Conservation (phyloP, 805 yeast species). For the Lipomyces oligophaga region DNA sequence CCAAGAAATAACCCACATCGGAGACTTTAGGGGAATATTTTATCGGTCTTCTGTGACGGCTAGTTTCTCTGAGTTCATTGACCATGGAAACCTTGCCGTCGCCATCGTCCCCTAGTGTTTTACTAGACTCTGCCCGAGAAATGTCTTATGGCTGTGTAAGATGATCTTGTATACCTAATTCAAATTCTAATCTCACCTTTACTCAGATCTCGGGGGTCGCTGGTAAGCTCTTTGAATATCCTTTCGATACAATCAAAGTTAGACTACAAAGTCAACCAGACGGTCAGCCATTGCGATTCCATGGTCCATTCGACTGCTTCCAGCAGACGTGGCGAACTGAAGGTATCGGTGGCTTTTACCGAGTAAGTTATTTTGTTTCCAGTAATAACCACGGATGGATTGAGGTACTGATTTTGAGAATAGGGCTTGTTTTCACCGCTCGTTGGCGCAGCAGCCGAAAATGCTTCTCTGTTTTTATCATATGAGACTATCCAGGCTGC, state of each 20-base stretch:
- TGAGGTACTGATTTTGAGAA: not conserved
- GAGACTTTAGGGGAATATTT: too few relatives aligned
- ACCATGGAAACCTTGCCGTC: too few relatives aligned
- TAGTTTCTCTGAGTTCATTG: too few relatives aligned
- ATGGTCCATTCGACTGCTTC: constrained; percentile 65
- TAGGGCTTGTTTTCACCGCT: constrained; percentile 74
- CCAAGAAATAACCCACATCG: too few relatives aligned
- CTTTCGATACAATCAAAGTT: constrained; percentile 90
- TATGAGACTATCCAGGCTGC: constrained; percentile 11
- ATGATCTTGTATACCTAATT: too few relatives aligned
- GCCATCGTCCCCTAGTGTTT: too few relatives aligned
- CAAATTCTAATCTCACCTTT: too few relatives aligned
- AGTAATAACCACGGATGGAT: not conserved
- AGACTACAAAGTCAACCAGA: constrained; percentile 73
- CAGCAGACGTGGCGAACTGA: constrained; percentile 58
- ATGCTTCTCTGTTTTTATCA: constrained; percentile 66
- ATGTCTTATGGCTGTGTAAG: not conserved
- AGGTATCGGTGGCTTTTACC: constrained; percentile 75
- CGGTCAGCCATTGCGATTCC: constrained; percentile 43
- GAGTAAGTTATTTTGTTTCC: constrained; percentile 28
- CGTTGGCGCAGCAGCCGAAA: constrained; percentile 86
- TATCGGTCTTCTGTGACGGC: too few relatives aligned
- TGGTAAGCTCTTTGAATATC: constrained; percentile 84
- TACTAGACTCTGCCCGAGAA: not conserved
- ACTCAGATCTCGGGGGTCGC: constrained; percentile 52